phyloP scores from a whole-genome alignment of 441 rosid genomes.

The Erodium trifolium region DNA sequence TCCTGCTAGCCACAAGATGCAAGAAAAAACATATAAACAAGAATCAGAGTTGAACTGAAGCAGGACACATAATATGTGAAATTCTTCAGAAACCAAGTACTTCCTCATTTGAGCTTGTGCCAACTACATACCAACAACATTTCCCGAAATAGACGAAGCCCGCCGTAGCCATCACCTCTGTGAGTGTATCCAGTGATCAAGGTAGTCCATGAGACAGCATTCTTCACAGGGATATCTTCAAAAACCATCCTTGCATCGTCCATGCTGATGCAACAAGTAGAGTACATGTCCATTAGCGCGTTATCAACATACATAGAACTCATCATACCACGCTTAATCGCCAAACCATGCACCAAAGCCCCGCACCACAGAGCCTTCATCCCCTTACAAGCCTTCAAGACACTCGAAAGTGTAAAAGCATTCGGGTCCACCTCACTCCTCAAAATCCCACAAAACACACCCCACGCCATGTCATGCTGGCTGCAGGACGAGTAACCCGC shows the following conservation, averaged over 20 bases:
- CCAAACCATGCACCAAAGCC: slow-evolving; percentile 51
- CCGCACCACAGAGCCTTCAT: slow-evolving; percentile 46
- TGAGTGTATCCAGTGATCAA: slow-evolving; percentile 78
- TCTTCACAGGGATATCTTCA: slow-evolving; percentile 40
- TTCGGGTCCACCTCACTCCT: slow-evolving; percentile 39
- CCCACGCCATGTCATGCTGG: slow-evolving; percentile 41
- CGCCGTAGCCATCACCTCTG: slow-evolving; percentile 51
- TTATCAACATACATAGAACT: slow-evolving; percentile 63
- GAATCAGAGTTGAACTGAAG: background rate
- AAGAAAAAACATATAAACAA: background rate
- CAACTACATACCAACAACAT: slow-evolving; percentile 51
- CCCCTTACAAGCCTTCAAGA: slow-evolving; percentile 67
- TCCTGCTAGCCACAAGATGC: slow-evolving; percentile 38
- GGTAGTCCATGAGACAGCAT: slow-evolving; percentile 74
- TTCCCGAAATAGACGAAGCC: slow-evolving; percentile 49
- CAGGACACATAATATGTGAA: background rate
- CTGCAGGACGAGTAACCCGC: slow-evolving; percentile 50
- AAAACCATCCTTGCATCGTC: slow-evolving; percentile 54
- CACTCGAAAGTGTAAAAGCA: slow-evolving; percentile 60
- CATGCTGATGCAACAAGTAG: slow-evolving; percentile 50
- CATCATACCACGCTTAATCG: slow-evolving; percentile 48
- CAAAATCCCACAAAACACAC: slow-evolving; percentile 50
- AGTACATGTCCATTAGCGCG: slow-evolving; percentile 67
- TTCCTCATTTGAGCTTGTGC: background rate
- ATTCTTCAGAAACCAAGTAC: background rate